Evolutionary conservation across 2,329 filamentous ascomycete species (phyloP).

Genomic region (Xylariaceae sp.): DNA sequence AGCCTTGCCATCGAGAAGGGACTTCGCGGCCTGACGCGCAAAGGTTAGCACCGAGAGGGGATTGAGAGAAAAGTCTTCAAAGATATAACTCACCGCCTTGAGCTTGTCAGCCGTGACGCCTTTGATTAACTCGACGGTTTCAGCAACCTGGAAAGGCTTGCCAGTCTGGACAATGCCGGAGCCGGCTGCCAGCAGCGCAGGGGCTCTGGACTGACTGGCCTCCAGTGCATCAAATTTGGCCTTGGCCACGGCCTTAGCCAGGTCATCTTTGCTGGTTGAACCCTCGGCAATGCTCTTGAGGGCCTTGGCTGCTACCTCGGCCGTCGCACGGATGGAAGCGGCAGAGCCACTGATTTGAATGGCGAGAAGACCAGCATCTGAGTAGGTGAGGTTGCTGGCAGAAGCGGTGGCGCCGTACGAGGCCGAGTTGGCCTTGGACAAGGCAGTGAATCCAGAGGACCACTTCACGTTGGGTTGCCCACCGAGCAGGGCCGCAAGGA

Average conservation of each 20-base stretch:
- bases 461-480: slow-evolving; percentile 92
- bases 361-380: slow-evolving; percentile 85
- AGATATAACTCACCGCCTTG: slow-evolving; percentile 63
- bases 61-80: background rate
- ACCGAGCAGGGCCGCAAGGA: slow-evolving; percentile 83
- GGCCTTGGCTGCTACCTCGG: slow-evolving; percentile 70
- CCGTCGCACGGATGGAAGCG: slow-evolving; percentile 64
- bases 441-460: slow-evolving; percentile 85
- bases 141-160: slow-evolving; percentile 77
- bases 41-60: slow-evolving; percentile 26
- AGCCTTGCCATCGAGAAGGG: slow-evolving; percentile 81
- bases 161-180: slow-evolving; percentile 74
- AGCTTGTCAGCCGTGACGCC: slow-evolving; percentile 77
- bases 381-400: slow-evolving; percentile 79
- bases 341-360: slow-evolving; percentile 75
- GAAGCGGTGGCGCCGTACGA: slow-evolving; percentile 61
- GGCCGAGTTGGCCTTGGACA: slow-evolving; percentile 69
- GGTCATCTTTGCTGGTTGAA: slow-evolving; percentile 71
- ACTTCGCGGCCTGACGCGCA: slow-evolving; percentile 68
- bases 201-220: slow-evolving; percentile 68
- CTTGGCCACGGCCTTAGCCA: slow-evolving; percentile 85
- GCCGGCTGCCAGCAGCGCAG: slow-evolving; percentile 77
- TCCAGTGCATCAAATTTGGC: slow-evolving; percentile 92
- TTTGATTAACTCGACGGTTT: slow-evolving; percentile 72
- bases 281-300: slow-evolving; percentile 77